Conservation (phyloP, 129 eudicot species). For the Smallanthus sonchifolius region DNA sequence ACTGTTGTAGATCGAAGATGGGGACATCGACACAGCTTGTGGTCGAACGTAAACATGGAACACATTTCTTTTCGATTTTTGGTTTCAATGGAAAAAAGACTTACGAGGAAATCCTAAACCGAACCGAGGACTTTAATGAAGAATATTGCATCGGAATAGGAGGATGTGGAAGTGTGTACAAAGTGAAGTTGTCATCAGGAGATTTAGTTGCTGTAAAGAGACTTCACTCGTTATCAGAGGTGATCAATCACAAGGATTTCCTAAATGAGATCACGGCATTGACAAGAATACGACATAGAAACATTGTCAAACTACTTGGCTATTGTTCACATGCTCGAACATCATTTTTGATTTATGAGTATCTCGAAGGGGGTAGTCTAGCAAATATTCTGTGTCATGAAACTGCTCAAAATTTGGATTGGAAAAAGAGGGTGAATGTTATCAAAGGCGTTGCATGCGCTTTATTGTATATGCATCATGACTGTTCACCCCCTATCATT, state of each 20-base stretch:
- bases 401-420: slow-evolving; percentile 12
- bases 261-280: slow-evolving; percentile 11
- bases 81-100: slow-evolving; percentile 22
- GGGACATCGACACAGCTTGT: background rate
- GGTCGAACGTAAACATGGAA: background rate
- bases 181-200: slow-evolving; percentile 9
- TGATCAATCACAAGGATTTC: background rate
- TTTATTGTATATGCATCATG: slow-evolving; percentile 41
- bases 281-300: slow-evolving; percentile 22
- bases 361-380: slow-evolving; percentile 20
- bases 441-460: slow-evolving; percentile 35
- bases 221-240: background rate
- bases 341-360: slow-evolving; percentile 24
- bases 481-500: slow-evolving; percentile 29
- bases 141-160: slow-evolving; percentile 26
- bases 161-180: slow-evolving; percentile 29
- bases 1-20: background rate
- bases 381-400: background rate
- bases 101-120: slow-evolving; percentile 15
- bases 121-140: slow-evolving; percentile 15
- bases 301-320: slow-evolving; percentile 27
- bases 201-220: slow-evolving; percentile 17
- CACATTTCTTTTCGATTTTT: slow-evolving; percentile 11
- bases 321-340: slow-evolving; percentile 15
- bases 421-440: slow-evolving; percentile 28